A percentile compares a stretch with the other conserved stretches of the same genome.
These are phyloP conservation scores for Pilasporangium apinafurcum DNA, from an alignment of 352 stramenopile species.

Conservation along the genomic window DNA sequence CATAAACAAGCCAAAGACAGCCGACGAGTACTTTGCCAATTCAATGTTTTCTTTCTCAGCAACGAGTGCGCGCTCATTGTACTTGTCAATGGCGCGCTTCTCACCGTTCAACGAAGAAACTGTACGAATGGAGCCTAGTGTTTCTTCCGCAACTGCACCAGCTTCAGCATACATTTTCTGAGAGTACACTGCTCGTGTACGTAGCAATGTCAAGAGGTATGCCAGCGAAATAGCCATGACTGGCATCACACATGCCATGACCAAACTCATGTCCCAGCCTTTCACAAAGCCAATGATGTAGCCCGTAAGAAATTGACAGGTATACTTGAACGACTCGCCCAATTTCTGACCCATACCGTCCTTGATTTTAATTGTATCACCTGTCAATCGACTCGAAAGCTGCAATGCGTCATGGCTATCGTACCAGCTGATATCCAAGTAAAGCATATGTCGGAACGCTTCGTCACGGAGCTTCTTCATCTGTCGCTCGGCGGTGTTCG, in stretches of 20 bases:
- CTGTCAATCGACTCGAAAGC: slow-evolving; percentile 31
- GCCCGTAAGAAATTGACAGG: slow-evolving; percentile 24
- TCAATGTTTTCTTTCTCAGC: slow-evolving; percentile 26
- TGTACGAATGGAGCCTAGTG: slow-evolving; percentile 50
- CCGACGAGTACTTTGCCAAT: slow-evolving; percentile 10
- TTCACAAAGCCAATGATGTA: slow-evolving; percentile 38
- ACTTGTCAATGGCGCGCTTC: slow-evolving; percentile 31
- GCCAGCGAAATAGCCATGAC: slow-evolving; percentile 27
- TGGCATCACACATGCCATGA: slow-evolving; percentile 44
- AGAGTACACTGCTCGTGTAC: slow-evolving; percentile 7
- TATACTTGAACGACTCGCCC: slow-evolving; percentile 27
- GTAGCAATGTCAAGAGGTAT: slow-evolving; percentile 20
- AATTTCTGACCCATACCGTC: slow-evolving; percentile 50
- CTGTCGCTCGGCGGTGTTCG: slow-evolving; percentile 24
- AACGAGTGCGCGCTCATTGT: slow-evolving; percentile 10
- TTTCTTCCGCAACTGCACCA: slow-evolving; percentile 49
- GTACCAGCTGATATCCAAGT: slow-evolving; percentile 51
- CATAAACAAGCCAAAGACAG: slow-evolving; percentile 26
- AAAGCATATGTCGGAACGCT: slow-evolving; percentile 34
- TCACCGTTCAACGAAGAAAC: slow-evolving; percentile 42
- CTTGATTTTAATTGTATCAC: slow-evolving; percentile 52
- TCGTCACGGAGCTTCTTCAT: slow-evolving; percentile 32
- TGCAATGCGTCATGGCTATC: slow-evolving; percentile 32
- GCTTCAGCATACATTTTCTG: slow-evolving; percentile 46
- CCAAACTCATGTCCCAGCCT: slow-evolving; percentile 36